A percentile compares a stretch with the other conserved stretches of the same genome.
phyloP scores from a whole-genome alignment of 1,284 basidiomycete species.

The Puccinia hordei region DNA sequence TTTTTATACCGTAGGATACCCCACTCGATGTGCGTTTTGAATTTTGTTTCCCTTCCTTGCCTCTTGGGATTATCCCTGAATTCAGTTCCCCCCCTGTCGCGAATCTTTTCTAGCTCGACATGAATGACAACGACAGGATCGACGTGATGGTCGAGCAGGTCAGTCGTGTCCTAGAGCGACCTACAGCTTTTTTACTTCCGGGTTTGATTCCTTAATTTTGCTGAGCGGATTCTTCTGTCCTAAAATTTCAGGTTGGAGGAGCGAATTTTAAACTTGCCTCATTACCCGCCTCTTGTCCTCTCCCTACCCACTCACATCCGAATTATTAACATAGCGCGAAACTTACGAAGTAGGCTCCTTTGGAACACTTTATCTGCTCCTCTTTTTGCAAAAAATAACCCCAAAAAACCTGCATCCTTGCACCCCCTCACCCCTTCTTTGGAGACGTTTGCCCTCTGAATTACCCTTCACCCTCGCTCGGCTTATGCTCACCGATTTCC shows the following conservation, averaged over 20 bases:
- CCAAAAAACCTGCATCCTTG: no score
- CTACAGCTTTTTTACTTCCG: neutral
- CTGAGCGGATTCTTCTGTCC: neutral
- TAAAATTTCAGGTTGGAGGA: neutral
- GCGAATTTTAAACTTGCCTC: neutral
- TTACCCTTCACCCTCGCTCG: no score
- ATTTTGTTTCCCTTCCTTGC: neutral
- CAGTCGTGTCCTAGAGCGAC: neutral
- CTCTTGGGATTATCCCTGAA: neutral
- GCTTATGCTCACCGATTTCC: no score
- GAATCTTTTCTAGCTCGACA: constrained; percentile 28
- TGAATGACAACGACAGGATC: constrained; percentile 45
- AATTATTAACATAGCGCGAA: no score
- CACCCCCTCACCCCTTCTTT: no score
- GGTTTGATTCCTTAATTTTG: neutral
- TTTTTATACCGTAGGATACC: constrained; percentile 31
- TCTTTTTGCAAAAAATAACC: no score
- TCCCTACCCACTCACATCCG: neutral
- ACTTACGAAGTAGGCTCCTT: no score
- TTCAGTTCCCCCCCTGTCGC: neutral
- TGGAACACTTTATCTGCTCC: no score
- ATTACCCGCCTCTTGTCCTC: neutral
- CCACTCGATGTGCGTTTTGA: constrained; percentile 34
- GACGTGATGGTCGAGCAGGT: constrained; percentile 50
- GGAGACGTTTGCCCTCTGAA: no score